Base-by-base conservation (phyloP, 495 filamentous ascomycete genomes). In the Penicillium tannophilum region DNA sequence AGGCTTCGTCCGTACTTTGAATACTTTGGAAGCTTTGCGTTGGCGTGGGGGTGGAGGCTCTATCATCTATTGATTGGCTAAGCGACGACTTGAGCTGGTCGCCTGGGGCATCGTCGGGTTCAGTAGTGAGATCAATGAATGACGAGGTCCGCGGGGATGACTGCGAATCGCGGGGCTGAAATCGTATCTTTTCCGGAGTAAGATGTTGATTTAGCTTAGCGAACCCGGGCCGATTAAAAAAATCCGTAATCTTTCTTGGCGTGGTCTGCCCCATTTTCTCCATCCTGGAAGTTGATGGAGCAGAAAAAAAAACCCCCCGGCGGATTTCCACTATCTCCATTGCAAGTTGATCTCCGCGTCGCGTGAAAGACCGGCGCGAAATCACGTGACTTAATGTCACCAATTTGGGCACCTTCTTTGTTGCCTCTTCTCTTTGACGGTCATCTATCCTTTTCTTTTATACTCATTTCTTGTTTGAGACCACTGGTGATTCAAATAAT, bases 201-300 rank as follows among this genome's bases (percentile, higher is more conserved):
- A 14, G 35, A 16, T 59, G 23, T 8, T 48, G 17, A 36, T 60
- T 45, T 3, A 47, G 31, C n/a, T 28, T 26, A 1, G 66, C 53
- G 45, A 67, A 73, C 3, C 48, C 16, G 8, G 76, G 74, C 12
- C 64, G 71, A 26, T 71, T 76, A 60, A 83, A 82, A 42, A 71
- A 80, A n/a, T 54, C 52, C 10, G 36, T 12, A 28, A 54, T 54
- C 20, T 31, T 23, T 41, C 35, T 36, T 36, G 33, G 10, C 33
- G 28, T 36, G 33, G 12, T 36, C 33, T 4, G 28, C 39, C 17
- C 43, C 24, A 4, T 17, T 41, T n/a, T 11, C 39, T 41, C 39
- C 39, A 17, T 41, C 2, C 39, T 41, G 39, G 6, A 41, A n/a
- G 39, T 41, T 17, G 16, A 14, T 41, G 39, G 7, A 41, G 39